Evolutionary conservation across 495 filamentous ascomycete genomes (phyloP).

Genomic region (Neurospora sp.): DNA sequence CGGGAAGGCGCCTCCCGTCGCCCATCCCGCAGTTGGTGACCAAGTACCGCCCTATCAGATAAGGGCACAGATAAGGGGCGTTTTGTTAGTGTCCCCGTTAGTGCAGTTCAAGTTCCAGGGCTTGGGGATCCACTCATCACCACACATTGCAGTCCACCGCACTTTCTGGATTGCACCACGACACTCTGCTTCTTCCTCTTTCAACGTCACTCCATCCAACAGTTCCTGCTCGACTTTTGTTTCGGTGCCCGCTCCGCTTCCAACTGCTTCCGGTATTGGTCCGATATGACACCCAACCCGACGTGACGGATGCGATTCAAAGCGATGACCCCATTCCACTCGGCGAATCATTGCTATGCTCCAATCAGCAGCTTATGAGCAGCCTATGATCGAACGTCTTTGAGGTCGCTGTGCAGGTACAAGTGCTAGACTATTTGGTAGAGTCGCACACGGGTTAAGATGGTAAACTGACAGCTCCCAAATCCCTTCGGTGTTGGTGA

Average conservation of each 20-base stretch:
- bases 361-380: background rate
- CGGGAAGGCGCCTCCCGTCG: background rate
- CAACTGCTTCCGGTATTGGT: background rate
- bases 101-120: background rate
- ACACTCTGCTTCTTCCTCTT: background rate
- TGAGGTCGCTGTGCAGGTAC: background rate
- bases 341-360: background rate
- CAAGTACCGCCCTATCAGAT: background rate
- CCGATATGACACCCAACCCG: background rate
- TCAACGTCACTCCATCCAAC: background rate
- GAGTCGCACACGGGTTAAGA: background rate
- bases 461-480: background rate
- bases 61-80: background rate
- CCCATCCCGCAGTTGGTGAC: background rate
- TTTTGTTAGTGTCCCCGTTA: background rate
- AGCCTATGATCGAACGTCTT: background rate
- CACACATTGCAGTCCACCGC: background rate
- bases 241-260: background rate
- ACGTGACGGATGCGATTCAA: background rate
- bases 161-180: background rate
- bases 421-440: background rate
- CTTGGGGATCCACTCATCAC: background rate
- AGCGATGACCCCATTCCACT: background rate
- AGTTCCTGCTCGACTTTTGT: background rate
- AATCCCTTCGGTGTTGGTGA: background rate